Percentiles rank a stretch among this genome's conserved stretches.
Conservation (phyloP, 495 filamentous ascomycete genomes). For the Penicillium coffeae region DNA sequence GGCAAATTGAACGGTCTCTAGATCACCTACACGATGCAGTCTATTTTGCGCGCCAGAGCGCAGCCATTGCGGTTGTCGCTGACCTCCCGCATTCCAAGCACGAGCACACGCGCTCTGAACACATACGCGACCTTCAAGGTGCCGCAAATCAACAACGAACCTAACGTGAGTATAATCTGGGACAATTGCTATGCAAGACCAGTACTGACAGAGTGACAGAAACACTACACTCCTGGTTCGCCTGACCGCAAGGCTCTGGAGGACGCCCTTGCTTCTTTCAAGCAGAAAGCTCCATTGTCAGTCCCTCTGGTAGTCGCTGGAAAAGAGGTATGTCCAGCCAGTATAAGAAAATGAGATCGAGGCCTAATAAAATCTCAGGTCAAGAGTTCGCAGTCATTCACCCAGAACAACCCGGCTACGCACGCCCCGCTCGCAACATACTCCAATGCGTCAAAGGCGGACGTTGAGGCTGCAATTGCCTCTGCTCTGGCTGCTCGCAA, state of each 20-base stretch:
- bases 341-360: slow-evolving; percentile 2
- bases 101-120: slow-evolving; percentile 32
- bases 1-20: not conserved
- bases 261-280: slow-evolving; percentile 55
- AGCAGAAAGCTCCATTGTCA: slow-evolving; percentile 46
- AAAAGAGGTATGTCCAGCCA: slow-evolving; percentile 54
- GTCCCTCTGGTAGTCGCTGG: slow-evolving; percentile 79
- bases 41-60: slow-evolving; percentile 31
- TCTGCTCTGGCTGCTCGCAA: slow-evolving; percentile 77
- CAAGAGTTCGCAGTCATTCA: slow-evolving; percentile 32
- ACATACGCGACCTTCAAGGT: slow-evolving; percentile 79
- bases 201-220: slow-evolving; percentile 44
- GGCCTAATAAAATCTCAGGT: no score
- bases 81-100: slow-evolving; percentile 23
- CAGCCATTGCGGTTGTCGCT: slow-evolving; percentile 22
- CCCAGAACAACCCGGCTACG: slow-evolving; percentile 71
- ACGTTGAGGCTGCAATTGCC: slow-evolving; percentile 73
- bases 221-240: slow-evolving; percentile 81
- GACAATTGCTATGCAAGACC: not conserved
- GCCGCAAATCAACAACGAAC: slow-evolving; percentile 84
- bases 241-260: slow-evolving; percentile 69
- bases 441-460: slow-evolving; percentile 65
- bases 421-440: slow-evolving; percentile 76
- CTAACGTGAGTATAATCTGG: slow-evolving; percentile 65
- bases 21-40: slow-evolving; percentile 28